Base-by-base conservation (phyloP, 768 basidiomycete species). In the Trametes sanguinea region DNA sequence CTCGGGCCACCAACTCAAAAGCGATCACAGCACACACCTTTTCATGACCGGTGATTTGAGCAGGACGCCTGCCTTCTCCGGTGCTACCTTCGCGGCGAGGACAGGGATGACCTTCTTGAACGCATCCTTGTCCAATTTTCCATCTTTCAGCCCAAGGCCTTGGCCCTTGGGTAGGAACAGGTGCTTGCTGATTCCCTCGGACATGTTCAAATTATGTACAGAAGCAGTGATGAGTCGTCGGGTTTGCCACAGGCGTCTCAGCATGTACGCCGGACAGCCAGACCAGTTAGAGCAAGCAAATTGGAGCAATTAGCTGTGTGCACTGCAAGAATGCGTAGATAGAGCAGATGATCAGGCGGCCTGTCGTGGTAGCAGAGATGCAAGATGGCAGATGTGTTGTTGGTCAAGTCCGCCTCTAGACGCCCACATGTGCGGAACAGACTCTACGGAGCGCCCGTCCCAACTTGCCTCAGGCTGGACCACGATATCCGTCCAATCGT, bases 61-160 rank as follows among this genome's bases (percentile, higher is more conserved):
- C 33, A 94, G 65, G 0, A 70, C 69, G 2, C 83, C 80, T 0
- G 87, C 83, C 68, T 83, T 82, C 9, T 74, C 73, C 8, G 86
- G 81, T 44, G 83, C 78, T 11, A 92, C 80, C 27, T 85, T 82
- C 22, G 81, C 86, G 27, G 88, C 90, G 35, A 95, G 77, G 9
- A 94, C 81, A 6, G 84, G 78, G 7, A 95, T 68, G 0, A 81
- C 78, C 72, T 84, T 88, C 29, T 72, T 80, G 70, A 97, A 97
- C 6, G 78, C 82, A 63, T 73, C 68, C 62, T 81, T 83, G 75
- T 94, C 85, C n/a, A 94, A 73, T 45, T 73, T 72, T 33, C 80
- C 76, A 52, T 74, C 75, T 70, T 83, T 81, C 62, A 64, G 11
- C 8, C 58, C 63, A 1, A 60, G 30, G 2, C 81, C 83, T 17